A percentile compares a stretch with the other conserved stretches of the same genome.
Evolutionary conservation across 1,139 yeast species (phyloP).

Genomic region (Casaregolazyma suthepensis): DNA sequence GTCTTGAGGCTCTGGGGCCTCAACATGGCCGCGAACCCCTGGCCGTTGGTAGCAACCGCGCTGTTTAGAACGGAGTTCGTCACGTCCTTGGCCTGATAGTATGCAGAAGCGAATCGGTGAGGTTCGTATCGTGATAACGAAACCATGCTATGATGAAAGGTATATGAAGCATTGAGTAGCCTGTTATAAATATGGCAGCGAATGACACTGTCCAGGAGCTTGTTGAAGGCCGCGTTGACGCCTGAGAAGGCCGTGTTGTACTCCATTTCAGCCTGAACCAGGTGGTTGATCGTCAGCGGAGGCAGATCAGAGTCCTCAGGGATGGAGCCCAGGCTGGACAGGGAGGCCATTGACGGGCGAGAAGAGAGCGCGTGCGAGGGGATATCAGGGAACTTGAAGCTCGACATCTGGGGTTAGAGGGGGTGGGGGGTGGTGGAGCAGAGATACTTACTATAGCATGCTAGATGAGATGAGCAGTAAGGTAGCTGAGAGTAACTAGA

Average conservation of each 20-base stretch:
- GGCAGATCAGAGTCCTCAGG: slow-evolving; percentile 1
- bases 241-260: slow-evolving; percentile 13
- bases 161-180: slow-evolving; percentile 19
- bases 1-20: slow-evolving; percentile 26
- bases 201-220: slow-evolving; percentile 21
- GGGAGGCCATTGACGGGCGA: slow-evolving; percentile 3
- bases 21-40: slow-evolving; percentile 19
- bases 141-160: slow-evolving; percentile 17
- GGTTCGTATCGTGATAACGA: slow-evolving; percentile 21
- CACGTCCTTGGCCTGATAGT: slow-evolving; percentile 24
- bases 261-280: slow-evolving; percentile 21
- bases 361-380: slow-evolving; percentile 4
- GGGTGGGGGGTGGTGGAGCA: not conserved
- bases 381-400: slow-evolving; percentile 9
- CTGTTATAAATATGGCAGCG: slow-evolving; percentile 23
- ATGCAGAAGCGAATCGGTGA: slow-evolving; percentile 22
- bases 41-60: slow-evolving; percentile 7
- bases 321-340: not conserved
- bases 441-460: not conserved
- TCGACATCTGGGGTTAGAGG: slow-evolving; percentile 4
- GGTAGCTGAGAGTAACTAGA: no score
- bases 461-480: no score
- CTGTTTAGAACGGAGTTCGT: slow-evolving; percentile 20
- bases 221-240: slow-evolving; percentile 16
- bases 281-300: slow-evolving; percentile 18